Conservation (phyloP, 2,329 filamentous ascomycete genomes). For the Raffaelea albimanens region DNA sequence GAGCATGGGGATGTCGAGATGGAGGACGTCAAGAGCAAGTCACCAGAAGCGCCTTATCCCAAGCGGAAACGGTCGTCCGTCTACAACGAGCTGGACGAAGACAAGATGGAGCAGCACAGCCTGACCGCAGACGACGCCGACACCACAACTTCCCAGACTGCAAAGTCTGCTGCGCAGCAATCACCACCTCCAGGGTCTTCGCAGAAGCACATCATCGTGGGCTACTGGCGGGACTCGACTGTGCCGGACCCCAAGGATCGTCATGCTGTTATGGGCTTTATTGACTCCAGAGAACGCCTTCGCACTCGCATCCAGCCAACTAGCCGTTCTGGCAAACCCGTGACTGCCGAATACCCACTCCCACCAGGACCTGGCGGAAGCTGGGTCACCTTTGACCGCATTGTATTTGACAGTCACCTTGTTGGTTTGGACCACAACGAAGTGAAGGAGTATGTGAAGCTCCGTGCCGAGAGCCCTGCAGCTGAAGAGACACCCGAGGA, state of each 20-base stretch:
- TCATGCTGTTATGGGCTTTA: constrained; percentile 53
- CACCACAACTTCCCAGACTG: constrained; percentile 3
- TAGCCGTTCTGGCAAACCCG: constrained; percentile 36
- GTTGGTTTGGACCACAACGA: constrained; percentile 45
- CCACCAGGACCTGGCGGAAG: constrained; percentile 52
- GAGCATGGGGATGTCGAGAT: constrained; percentile 34
- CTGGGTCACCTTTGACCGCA: constrained; percentile 54
- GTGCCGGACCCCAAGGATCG: constrained; percentile 38
- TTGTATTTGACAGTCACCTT: constrained; percentile 49
- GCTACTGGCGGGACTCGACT: constrained; percentile 51
- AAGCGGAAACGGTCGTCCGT: constrained; percentile 48
- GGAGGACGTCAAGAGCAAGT: constrained; percentile 28
- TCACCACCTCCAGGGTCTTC: neutral
- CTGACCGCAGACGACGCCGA: constrained; percentile 22
- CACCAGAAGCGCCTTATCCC: constrained; percentile 31
- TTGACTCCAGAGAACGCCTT: constrained; percentile 50
- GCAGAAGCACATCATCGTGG: constrained; percentile 40
- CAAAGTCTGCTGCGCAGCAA: neutral
- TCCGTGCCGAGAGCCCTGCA: constrained; percentile 29
- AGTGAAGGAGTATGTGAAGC: constrained; percentile 53
- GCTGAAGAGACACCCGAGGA: constrained; percentile 28
- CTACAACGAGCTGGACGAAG: constrained; percentile 39
- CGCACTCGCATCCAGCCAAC: constrained; percentile 47
- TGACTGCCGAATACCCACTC: constrained; percentile 36
- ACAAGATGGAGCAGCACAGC: constrained; percentile 32